Evolutionary conservation across 352 stramenopile genomes (phyloP).

Genomic region (Phytophthora melonis): DNA sequence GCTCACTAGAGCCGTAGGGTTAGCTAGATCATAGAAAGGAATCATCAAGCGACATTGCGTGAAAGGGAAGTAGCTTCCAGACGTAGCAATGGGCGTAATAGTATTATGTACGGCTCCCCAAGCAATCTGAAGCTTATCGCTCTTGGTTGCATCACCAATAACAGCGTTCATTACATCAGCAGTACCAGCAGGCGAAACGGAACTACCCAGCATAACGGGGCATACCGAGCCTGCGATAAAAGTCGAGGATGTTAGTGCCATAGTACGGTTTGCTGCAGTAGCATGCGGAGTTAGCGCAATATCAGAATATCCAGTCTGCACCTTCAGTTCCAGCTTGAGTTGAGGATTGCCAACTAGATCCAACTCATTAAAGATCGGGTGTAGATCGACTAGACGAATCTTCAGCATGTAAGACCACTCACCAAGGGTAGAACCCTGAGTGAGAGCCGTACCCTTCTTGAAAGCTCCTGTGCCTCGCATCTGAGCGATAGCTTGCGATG

Average conservation of each 20-base stretch:
- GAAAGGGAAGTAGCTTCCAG: background rate
- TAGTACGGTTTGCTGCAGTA: too few relatives aligned
- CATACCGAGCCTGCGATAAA: background rate
- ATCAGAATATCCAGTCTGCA: too few relatives aligned
- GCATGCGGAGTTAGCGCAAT: too few relatives aligned
- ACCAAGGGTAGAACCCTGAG: background rate
- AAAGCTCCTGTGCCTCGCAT: conserved; percentile 5
- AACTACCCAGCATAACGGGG: background rate
- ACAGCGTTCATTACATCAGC: background rate
- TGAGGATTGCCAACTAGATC: background rate
- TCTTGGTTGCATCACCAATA: background rate
- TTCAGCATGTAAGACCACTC: background rate
- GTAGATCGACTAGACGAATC: background rate
- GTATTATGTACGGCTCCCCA: background rate
- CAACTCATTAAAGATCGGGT: background rate
- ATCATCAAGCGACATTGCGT: conserved; percentile 16
- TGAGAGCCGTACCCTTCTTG: background rate
- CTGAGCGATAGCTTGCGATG: background rate
- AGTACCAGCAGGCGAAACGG: background rate
- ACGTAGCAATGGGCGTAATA: background rate
- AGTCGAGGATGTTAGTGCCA: background rate
- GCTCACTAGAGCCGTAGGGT: conserved; percentile 28
- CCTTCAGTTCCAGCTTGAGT: background rate
- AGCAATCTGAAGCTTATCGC: background rate
- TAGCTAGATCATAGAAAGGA: conserved; percentile 42